Percentiles rank a stretch among this genome's conserved stretches.
Evolutionary conservation across 2,329 filamentous ascomycete genomes (phyloP).

Genomic region (Trichoderma polysporum): DNA sequence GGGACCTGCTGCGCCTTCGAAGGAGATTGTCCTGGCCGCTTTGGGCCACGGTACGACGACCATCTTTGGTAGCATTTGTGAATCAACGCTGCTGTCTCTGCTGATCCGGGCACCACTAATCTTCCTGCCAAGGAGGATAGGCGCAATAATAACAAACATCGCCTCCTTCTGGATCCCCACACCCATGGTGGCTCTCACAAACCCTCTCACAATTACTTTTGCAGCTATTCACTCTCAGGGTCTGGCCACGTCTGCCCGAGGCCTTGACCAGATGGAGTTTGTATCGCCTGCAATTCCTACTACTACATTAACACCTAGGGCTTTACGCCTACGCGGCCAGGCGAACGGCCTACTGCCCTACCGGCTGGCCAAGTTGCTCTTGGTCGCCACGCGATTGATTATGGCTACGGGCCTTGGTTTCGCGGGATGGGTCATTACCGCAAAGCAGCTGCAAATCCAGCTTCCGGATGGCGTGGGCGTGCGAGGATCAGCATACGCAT

Average conservation of each 20-base stretch:
- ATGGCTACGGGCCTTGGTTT: conserved; percentile 90
- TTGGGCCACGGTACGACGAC: conserved; percentile 78
- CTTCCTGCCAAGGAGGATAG: conserved; percentile 70
- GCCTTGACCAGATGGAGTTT: conserved; percentile 78
- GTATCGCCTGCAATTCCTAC: conserved; percentile 71
- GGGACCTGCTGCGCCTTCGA: conserved; percentile 72
- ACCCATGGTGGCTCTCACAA: conserved; percentile 80
- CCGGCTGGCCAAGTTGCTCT: conserved; percentile 82
- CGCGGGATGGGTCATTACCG: conserved; percentile 94
- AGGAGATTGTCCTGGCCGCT: conserved; percentile 79
- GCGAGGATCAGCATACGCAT: conserved; percentile 87
- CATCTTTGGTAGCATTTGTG: conserved; percentile 87
- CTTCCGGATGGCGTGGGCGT: conserved; percentile 54
- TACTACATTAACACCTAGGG: conserved; percentile 64
- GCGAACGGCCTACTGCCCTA: conserved; percentile 73
- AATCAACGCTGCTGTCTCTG: conserved; percentile 79
- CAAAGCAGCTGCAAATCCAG: conserved; percentile 69
- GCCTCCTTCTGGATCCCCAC: conserved; percentile 81
- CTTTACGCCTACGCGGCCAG: conserved; percentile 45
- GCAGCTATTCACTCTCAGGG: conserved; percentile 90
- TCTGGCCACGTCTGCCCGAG: conserved; percentile 72
- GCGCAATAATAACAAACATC: conserved; percentile 66
- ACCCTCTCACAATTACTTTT: conserved; percentile 89
- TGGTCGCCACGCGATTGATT: conserved; percentile 87
- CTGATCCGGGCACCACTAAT: conserved; percentile 82